These are phyloP conservation scores for Xylariaceae sp. DNA, from an alignment of 2,329 filamentous ascomycete species.

Conservation along the genomic window DNA sequence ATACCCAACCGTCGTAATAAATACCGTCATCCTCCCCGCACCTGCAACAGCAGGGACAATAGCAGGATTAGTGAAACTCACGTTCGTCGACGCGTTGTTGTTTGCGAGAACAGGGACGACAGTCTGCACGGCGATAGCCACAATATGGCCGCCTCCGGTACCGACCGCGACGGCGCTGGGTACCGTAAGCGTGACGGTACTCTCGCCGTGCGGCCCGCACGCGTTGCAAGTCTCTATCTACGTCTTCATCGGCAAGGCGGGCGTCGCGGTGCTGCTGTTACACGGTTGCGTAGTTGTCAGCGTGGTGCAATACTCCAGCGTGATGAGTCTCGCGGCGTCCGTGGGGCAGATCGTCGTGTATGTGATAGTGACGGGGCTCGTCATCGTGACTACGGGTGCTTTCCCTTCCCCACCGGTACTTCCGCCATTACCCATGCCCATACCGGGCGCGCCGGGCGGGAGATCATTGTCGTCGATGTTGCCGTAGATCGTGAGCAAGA, in stretches of 20 bases:
- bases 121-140: constrained; percentile 33
- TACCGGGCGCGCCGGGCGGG: constrained; percentile 45
- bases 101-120: constrained; percentile 35
- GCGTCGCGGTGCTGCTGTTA: neutral
- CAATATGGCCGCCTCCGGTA: constrained; percentile 20
- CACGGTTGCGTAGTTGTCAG: constrained; percentile 16
- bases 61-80: neutral
- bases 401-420: too few relatives aligned
- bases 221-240: constrained; percentile 40
- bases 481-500: constrained; percentile 54
- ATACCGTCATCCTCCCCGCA: constrained; percentile 9
- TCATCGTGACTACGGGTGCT: constrained; percentile 32
- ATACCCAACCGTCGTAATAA: constrained; percentile 22
- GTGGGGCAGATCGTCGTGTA: constrained; percentile 46
- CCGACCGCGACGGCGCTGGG: constrained; percentile 35
- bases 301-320: constrained; percentile 44
- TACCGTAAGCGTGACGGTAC: constrained; percentile 44
- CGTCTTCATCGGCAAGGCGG: constrained; percentile 40
- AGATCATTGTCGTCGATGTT: constrained; percentile 40
- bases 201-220: constrained; percentile 43
- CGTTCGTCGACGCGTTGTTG: neutral
- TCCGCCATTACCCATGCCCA: constrained; percentile 24
- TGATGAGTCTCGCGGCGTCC: constrained; percentile 43
- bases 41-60: constrained; percentile 23
- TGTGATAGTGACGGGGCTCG: constrained; percentile 41